These are phyloP conservation scores for Quercus parvula DNA, from an alignment of 306 rosid genomes.

Conservation along the genomic window DNA sequence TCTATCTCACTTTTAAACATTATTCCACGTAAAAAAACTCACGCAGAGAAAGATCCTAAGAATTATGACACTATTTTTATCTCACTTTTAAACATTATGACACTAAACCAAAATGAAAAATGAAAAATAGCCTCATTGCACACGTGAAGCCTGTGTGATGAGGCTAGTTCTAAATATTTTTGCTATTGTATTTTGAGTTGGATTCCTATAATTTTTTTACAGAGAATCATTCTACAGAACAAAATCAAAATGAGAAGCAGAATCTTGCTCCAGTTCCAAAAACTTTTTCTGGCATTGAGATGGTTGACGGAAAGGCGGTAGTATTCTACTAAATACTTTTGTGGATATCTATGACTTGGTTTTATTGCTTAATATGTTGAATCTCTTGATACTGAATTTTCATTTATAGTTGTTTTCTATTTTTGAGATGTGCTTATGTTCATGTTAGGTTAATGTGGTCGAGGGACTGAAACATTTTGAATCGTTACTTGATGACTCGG, in stretches of 20 bases:
- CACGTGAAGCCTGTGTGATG: too few species aligned
- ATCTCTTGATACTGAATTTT: background rate
- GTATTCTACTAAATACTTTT: slow-evolving; percentile 18
- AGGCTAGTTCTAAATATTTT: background rate
- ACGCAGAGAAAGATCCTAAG: too few species aligned
- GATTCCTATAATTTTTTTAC: slow-evolving; percentile 19
- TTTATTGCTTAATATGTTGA: slow-evolving; percentile 1
- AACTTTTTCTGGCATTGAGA: slow-evolving; percentile 58
- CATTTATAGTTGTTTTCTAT: slow-evolving; percentile 4
- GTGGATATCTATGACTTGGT: background rate
- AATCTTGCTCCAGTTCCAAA: slow-evolving; percentile 40
- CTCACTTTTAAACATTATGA: too few species aligned
- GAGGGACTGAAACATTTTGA: slow-evolving; percentile 83
- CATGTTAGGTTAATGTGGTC: slow-evolving; percentile 63
- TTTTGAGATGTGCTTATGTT: slow-evolving; percentile 11
- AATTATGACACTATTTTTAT: too few species aligned
- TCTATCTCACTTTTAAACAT: too few species aligned
- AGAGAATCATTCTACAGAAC: slow-evolving; percentile 49
- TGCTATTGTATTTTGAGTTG: slow-evolving; percentile 4
- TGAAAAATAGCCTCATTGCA: too few species aligned
- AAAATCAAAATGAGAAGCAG: slow-evolving; percentile 48
- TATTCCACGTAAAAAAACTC: too few species aligned
- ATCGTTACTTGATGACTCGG: slow-evolving; percentile 44
- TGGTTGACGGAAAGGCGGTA: slow-evolving; percentile 73
- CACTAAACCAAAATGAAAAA: too few species aligned